phyloP scores from a whole-genome alignment of 768 basidiomycete genomes.

The Trametopsis cervina region DNA sequence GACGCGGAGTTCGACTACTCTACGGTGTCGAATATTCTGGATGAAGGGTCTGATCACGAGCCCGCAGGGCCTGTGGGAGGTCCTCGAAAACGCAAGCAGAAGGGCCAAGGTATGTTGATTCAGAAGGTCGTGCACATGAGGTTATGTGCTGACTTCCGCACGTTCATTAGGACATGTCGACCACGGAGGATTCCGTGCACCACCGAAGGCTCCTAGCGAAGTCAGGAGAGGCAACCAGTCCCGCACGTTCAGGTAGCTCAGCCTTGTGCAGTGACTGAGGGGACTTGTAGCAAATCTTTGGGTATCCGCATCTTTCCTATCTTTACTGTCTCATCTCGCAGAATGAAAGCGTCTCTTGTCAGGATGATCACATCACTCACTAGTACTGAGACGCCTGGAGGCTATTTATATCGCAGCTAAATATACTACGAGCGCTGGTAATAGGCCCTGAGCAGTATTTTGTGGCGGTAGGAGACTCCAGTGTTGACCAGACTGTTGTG shows the following conservation, averaged over 20 bases:
- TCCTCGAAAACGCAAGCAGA: conserved; percentile 41
- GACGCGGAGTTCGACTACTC: conserved; percentile 31
- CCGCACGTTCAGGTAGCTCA: conserved; percentile 56
- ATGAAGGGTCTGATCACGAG: conserved; percentile 26
- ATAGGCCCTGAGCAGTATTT: no score
- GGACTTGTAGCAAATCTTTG: background rate
- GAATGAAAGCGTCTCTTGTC: no score
- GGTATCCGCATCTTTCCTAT: no score
- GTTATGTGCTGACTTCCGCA: background rate
- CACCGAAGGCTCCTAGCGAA: conserved; percentile 59
- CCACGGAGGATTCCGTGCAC: conserved; percentile 52
- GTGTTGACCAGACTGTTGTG: no score
- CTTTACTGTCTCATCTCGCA: no score
- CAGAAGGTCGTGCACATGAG: no score
- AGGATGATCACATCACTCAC: no score
- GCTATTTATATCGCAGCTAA: no score
- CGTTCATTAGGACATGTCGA: conserved; percentile 9
- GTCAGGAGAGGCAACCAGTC: conserved; percentile 66
- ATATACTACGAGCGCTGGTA: no score
- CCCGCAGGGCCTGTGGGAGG: conserved; percentile 13
- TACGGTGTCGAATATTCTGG: conserved; percentile 35
- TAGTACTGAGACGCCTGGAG: no score
- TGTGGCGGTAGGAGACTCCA: no score
- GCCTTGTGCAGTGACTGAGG: no score
- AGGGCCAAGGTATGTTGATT: conserved; percentile 29